phyloP scores from a whole-genome alignment of 2,329 filamentous ascomycete species.

The Paracorniculantispora psalliotae region DNA sequence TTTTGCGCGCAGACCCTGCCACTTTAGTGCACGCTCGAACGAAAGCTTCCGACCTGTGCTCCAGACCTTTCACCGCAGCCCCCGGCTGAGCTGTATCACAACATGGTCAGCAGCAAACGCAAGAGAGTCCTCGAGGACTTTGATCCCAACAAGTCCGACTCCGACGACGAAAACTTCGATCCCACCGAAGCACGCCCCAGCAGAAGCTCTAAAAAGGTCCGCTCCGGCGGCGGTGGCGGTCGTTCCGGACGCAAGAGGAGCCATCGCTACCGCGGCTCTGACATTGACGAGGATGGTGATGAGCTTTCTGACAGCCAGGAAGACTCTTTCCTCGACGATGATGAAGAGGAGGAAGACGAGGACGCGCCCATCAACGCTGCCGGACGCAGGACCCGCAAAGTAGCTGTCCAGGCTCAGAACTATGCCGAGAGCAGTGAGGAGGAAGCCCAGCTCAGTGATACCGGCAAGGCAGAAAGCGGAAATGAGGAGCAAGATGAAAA shows the following conservation, averaged over 20 bases:
- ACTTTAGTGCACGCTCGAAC: not conserved
- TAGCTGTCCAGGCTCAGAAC: slow-evolving; percentile 39
- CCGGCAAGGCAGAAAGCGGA: slow-evolving; percentile 24
- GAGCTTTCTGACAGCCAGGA: slow-evolving; percentile 49
- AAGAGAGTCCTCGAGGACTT: slow-evolving; percentile 56
- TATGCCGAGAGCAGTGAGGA: slow-evolving; percentile 45
- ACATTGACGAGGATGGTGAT: slow-evolving; percentile 58
- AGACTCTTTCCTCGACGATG: slow-evolving; percentile 42
- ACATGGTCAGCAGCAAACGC: slow-evolving; percentile 37
- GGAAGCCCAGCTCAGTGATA: slow-evolving; percentile 26
- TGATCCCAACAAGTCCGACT: slow-evolving; percentile 62
- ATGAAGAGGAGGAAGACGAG: slow-evolving; percentile 39
- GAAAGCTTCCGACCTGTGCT: not conserved
- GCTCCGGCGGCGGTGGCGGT: slow-evolving; percentile 31
- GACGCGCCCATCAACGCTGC: slow-evolving; percentile 41
- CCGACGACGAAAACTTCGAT: slow-evolving; percentile 62
- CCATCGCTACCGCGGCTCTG: slow-evolving; percentile 51
- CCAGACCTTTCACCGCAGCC: not conserved
- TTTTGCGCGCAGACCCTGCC: not conserved
- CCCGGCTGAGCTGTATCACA: not conserved
- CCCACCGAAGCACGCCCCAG: slow-evolving; percentile 43
- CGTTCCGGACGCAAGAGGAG: slow-evolving; percentile 32
- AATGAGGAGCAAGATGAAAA: slow-evolving; percentile 23
- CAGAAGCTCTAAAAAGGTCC: slow-evolving; percentile 38
- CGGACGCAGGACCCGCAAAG: slow-evolving; percentile 45